Evolutionary conservation across 345 rosid species (phyloP), one percentile per base, ranked within the genome.

Genomic region (Camelina hispida): DNA sequence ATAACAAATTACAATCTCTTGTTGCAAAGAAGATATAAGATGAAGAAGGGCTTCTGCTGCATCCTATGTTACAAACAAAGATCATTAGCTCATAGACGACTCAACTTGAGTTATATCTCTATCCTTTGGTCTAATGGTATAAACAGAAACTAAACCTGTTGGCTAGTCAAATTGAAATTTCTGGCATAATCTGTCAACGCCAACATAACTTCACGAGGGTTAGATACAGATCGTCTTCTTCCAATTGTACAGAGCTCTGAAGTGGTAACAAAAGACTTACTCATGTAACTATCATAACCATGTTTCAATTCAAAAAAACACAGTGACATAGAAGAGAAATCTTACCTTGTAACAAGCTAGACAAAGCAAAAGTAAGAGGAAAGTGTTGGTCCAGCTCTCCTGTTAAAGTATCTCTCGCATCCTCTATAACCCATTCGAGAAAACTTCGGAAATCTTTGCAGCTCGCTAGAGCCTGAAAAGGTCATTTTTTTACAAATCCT

Each of bases 1-100:
- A 57, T 88, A 91, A 71, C 75, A 81, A 69, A 82, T 84, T 1
- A 83, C 81, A 74, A 84, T 80, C 83, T 94, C 95, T 74, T 87
- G 84, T 82, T 93, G 87, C 79, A 94, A 71, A 66, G 95, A 89
- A 43, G 89, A 86, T 30, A 88, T 77, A 12, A 94, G 83, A 82
- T 86, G 95, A 84, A 88, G 91, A 77, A 94, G 81, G 18, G 97
- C 98, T 87, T 94, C 97, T 25, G 85, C 90, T 50, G 97, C 96
- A 84, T 94, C 97, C 98, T 94, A 78, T 43, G 37, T 51, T 66
- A 8, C 54, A 78, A 74, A 37, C 30, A 28, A 66, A 56, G 50
- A 54, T 48, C 51, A 66, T 61, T 23, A 66, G 62, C 81, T 72
- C 22, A 43, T 37, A 37, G 11, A 40, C 16, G 2, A 53, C 6